Conservation (phyloP, 805 yeast species). For the Suhomyces vadensis region DNA sequence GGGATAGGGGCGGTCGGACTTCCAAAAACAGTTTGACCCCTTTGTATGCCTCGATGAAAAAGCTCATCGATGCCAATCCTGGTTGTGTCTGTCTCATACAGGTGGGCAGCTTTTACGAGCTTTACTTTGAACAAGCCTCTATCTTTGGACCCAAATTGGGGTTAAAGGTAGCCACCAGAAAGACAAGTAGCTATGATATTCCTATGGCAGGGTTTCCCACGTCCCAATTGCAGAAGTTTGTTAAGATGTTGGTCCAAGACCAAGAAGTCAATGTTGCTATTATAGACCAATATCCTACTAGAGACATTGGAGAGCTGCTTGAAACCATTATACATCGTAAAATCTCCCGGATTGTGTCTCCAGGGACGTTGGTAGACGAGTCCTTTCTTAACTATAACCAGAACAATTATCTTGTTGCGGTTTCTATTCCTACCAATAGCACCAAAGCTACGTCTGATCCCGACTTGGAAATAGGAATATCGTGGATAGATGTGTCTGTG, state of each 20-base stretch:
- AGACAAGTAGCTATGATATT: slow-evolving; percentile 43
- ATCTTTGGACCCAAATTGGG: slow-evolving; percentile 69
- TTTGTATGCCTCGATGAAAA: slow-evolving; percentile 33
- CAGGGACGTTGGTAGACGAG: slow-evolving; percentile 91
- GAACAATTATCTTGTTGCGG: slow-evolving; percentile 68
- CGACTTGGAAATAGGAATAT: slow-evolving; percentile 58
- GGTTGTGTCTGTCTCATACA: slow-evolving; percentile 56
- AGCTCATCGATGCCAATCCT: slow-evolving; percentile 34
- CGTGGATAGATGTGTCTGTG: slow-evolving; percentile 88
- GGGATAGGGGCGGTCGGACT: slow-evolving; percentile 45
- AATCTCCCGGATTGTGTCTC: slow-evolving; percentile 79
- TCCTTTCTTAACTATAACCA: slow-evolving; percentile 70
- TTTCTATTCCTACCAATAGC: slow-evolving; percentile 57
- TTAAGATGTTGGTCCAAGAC: slow-evolving; percentile 71
- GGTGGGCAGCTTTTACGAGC: slow-evolving; percentile 84
- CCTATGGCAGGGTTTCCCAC: slow-evolving; percentile 94
- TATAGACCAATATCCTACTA: slow-evolving; percentile 60
- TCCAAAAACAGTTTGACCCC: slow-evolving; percentile 34
- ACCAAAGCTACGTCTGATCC: slow-evolving; percentile 40
- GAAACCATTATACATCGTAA: slow-evolving; percentile 58
- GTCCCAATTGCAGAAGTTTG: slow-evolving; percentile 66
- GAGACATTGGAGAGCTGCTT: slow-evolving; percentile 14
- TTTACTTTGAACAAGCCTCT: slow-evolving; percentile 87
- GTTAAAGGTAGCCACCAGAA: slow-evolving; percentile 63
- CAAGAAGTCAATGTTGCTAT: slow-evolving; percentile 73